phyloP scores from a whole-genome alignment of 495 filamentous ascomycete species.

The Xylaria sp. region DNA sequence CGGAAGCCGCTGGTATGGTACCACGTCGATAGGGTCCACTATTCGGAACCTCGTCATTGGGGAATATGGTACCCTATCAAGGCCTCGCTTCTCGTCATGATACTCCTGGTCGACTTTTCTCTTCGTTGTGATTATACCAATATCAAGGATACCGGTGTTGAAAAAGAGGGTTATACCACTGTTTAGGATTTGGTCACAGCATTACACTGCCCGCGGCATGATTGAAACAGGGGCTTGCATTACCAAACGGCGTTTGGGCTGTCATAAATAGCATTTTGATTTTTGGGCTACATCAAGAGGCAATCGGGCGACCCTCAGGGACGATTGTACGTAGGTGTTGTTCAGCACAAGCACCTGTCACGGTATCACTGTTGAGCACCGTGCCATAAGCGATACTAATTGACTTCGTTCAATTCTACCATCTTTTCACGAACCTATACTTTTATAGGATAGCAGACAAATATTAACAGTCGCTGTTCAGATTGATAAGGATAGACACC shows the following conservation, averaged over 20 bases:
- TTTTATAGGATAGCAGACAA: neutral
- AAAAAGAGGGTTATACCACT: conserved; percentile 32
- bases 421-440: neutral
- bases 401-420: conserved; percentile 16
- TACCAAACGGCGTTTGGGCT: conserved; percentile 29
- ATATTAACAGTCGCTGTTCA: neutral
- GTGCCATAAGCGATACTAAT: conserved; percentile 19
- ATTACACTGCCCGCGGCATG: conserved; percentile 25
- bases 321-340: conserved; percentile 25
- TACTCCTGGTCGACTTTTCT: conserved; percentile 21
- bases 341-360: conserved; percentile 18
- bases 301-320: conserved; percentile 24
- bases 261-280: conserved; percentile 31
- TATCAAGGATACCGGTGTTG: conserved; percentile 29
- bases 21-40: conserved; percentile 1
- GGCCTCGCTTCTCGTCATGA: conserved; percentile 7
- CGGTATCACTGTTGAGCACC: neutral
- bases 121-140: conserved; percentile 30
- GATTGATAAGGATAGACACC: neutral
- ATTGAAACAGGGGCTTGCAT: conserved; percentile 29
- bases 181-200: conserved; percentile 28
- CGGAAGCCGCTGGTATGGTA: neutral
- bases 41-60: conserved; percentile 1
- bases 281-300: conserved; percentile 28
- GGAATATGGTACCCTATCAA: neutral